Evolutionary conservation across 768 basidiomycete genomes (phyloP), one percentile per base, ranked within the genome.

Genomic region (Infundibulicybe gibba): DNA sequence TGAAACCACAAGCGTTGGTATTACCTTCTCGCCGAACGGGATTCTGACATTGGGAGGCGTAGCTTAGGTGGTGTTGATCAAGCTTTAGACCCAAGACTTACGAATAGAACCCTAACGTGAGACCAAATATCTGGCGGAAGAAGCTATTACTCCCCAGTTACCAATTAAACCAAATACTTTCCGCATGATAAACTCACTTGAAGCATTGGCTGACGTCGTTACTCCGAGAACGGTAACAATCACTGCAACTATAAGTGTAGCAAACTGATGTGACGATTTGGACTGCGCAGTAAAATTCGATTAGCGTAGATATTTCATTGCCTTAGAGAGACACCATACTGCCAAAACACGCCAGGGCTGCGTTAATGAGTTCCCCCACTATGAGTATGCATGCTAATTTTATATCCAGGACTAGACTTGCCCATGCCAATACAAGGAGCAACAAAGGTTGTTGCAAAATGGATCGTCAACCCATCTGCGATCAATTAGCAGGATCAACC

Each of bases 181-280:
- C n/a, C 8, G 25, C 25, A 16, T 17, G 19, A n/a, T 14, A 30
- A n/a, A 56, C 61, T 5, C 40, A 68, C 68, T 65, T 68, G 53
- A 70, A 70, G 44, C 67, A 68, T 43, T 65, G 66, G 45, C 67
- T 68, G 20, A 65, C 65, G 40, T 70, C 68, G 45, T 68, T 68
- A 48, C 67, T 69, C 19, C 64, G 56, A 2, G 59, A 56, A 14
- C 61, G 58, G 49, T 69, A 68, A 49, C 68, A 70, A 49, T 70
- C 68, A 40, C 66, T 66, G 46, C 66, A 68, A 47, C 67, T 69
- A 45, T 70, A 68, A 1, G 68, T 68, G 51, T 68, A 70, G 41
- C 63, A 66, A 3, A 69, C 65, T 0, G 67, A 69, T 9, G 61
- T 60, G 17, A 69, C 54, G 15, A 69, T 67, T 56, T 69, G 67